Percentiles rank a stretch among this genome's conserved stretches.
These are phyloP conservation scores for Eimeria tenella DNA, from an alignment of 169 alveolate species.

Conservation along the genomic window DNA sequence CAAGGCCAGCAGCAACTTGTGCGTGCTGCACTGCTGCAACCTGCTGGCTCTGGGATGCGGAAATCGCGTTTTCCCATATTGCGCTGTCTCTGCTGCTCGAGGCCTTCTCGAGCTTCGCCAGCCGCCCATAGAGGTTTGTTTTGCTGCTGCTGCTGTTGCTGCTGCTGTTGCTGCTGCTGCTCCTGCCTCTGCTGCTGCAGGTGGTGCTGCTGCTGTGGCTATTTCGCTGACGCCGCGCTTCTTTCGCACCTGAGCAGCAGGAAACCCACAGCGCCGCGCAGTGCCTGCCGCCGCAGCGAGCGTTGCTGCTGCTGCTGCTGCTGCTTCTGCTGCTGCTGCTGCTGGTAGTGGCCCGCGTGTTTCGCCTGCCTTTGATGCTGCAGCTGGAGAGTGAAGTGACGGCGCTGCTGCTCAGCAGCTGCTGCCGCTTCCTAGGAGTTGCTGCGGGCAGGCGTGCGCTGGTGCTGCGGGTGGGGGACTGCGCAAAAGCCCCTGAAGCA, in stretches of 20 bases:
- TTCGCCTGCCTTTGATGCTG: not conserved
- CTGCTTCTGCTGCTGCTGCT: slow-evolving; percentile 55
- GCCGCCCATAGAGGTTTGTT: slow-evolving; percentile 5
- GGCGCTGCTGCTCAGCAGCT: slow-evolving; percentile 54
- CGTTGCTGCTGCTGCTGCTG: not conserved
- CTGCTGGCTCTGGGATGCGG: slow-evolving; percentile 58
- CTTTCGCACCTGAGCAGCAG: not conserved
- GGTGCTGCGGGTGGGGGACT: slow-evolving; percentile 52
- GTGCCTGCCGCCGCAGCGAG: not conserved
- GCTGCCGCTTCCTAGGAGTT: slow-evolving; percentile 46
- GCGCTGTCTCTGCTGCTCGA: slow-evolving; percentile 57
- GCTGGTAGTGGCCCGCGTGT: not conserved
- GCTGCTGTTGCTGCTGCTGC: slow-evolving; percentile 19
- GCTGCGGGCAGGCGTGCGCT: slow-evolving; percentile 52
- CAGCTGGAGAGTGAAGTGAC: slow-evolving; percentile 13
- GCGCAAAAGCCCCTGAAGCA: not conserved
- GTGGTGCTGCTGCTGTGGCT: not conserved
- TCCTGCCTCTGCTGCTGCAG: not conserved
- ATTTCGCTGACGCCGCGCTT: not conserved
- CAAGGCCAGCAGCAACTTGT: slow-evolving; percentile 35
- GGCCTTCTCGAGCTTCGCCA: slow-evolving; percentile 15
- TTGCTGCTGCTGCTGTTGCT: slow-evolving; percentile 12
- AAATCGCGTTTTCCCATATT: slow-evolving; percentile 45
- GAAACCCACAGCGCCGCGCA: too few relatives aligned
- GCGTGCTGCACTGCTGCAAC: slow-evolving; percentile 65